Conservation (phyloP, 345 rosid genomes). For the Citrus glauca region DNA sequence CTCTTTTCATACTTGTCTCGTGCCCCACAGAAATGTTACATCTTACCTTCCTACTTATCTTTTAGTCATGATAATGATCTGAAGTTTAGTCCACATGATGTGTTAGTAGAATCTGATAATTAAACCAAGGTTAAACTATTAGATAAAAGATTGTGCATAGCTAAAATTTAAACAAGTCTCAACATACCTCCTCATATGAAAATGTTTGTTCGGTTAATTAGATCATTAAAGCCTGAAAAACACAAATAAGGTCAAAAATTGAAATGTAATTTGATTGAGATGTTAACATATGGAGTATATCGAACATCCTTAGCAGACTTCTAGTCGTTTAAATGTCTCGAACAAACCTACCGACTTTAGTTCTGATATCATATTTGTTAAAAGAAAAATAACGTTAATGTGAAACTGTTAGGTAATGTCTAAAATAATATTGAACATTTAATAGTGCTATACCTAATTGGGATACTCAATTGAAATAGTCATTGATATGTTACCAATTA, state of each 20-base stretch:
- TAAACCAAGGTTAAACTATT: too few relatives aligned
- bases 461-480: too few relatives aligned
- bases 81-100: background rate
- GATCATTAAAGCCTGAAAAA: background rate
- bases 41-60: slow-evolving; percentile 10
- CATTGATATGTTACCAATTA: too few relatives aligned
- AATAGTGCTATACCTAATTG: accelerated
- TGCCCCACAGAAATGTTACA: slow-evolving; percentile 8
- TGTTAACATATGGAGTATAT: background rate
- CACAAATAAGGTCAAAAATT: background rate
- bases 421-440: too few relatives aligned
- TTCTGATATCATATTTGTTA: too few relatives aligned
- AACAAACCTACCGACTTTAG: too few relatives aligned
- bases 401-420: too few relatives aligned
- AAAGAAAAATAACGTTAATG: too few relatives aligned
- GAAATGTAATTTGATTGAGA: background rate
- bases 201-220: too few relatives aligned
- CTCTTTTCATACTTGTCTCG: background rate
- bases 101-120: background rate
- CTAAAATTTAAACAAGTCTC: background rate
- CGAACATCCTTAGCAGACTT: background rate
- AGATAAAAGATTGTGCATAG: background rate
- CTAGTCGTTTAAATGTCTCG: too few relatives aligned
- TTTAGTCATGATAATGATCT: background rate
- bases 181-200: too few relatives aligned